A percentile compares a stretch with the other conserved stretches of the same genome.
phyloP scores from a whole-genome alignment of 768 basidiomycete species.

The Lentinus tigrinus region DNA sequence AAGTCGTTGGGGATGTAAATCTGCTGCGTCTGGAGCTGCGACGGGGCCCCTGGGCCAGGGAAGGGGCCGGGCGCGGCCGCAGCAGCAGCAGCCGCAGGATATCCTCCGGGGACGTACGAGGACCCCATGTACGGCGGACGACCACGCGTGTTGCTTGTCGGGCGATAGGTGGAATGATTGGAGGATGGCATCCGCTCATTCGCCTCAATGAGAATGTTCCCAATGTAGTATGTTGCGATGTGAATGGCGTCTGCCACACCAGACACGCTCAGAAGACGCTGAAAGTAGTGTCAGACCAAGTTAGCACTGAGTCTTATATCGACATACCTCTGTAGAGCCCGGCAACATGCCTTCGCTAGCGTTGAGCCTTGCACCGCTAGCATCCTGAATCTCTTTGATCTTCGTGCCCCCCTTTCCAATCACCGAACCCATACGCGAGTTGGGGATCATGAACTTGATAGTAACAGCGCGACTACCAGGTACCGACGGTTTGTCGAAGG shows the following conservation, averaged over 20 bases:
- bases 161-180: slow-evolving; percentile 56
- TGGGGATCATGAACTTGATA: slow-evolving; percentile 99
- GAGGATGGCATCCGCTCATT: slow-evolving; percentile 80
- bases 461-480: slow-evolving; percentile 98
- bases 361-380: slow-evolving; percentile 92
- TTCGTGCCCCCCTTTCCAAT: slow-evolving; percentile 98
- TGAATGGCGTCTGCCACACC: slow-evolving; percentile 99
- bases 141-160: slow-evolving; percentile 53
- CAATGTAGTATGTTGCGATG: slow-evolving; percentile 99
- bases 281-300: slow-evolving; percentile 11
- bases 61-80: slow-evolving; percentile 35
- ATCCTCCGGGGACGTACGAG: slow-evolving; percentile 66
- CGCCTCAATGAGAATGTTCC: slow-evolving; percentile 94
- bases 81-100: slow-evolving; percentile 28
- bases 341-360: slow-evolving; percentile 98
- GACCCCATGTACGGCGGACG: slow-evolving; percentile 48
- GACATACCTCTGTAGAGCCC: slow-evolving; percentile 93
- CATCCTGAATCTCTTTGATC: slow-evolving; percentile 99
- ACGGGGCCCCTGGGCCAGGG: slow-evolving; percentile 34
- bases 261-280: slow-evolving; percentile 97
- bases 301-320: neutral
- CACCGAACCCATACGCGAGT: slow-evolving; percentile 98
- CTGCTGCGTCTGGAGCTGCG: slow-evolving; percentile 91
- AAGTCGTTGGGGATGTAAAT: slow-evolving; percentile 98
- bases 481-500: slow-evolving; percentile 95